A percentile compares a stretch with the other conserved stretches of the same genome.
These are phyloP conservation scores for Eucalyptus curtisii DNA, from an alignment of 345 rosid genomes.

Conservation along the genomic window DNA sequence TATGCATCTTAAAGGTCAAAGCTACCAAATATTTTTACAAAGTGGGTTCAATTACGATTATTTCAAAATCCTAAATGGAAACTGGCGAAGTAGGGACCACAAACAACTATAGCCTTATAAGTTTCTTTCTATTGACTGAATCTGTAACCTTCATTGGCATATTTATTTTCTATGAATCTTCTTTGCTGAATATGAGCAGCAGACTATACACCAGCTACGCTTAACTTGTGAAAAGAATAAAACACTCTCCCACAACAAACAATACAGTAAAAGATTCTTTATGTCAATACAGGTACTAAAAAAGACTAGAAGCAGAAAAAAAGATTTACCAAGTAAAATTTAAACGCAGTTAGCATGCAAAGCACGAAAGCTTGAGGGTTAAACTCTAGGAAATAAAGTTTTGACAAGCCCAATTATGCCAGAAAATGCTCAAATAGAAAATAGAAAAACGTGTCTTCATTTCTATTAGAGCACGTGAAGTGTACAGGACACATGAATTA, in stretches of 20 bases:
- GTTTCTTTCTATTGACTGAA: neutral
- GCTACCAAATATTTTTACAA: neutral
- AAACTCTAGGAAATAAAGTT: neutral
- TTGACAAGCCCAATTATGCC: neutral
- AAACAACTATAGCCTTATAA: neutral
- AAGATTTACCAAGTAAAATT: neutral
- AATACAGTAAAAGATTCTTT: neutral
- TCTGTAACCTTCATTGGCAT: neutral
- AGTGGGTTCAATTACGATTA: neutral
- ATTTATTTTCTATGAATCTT: neutral
- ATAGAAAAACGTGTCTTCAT: neutral
- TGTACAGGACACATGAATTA: neutral
- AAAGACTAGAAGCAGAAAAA: neutral
- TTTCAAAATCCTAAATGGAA: neutral
- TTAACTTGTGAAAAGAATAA: neutral
- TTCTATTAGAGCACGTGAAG: neutral
- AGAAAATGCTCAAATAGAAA: neutral
- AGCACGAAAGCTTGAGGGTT: neutral
- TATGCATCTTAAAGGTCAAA: neutral
- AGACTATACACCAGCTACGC: neutral
- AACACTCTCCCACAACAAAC: neutral
- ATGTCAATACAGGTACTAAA: neutral
- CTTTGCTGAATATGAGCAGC: neutral
- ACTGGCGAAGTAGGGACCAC: neutral
- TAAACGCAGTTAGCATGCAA: neutral